Conservation (phyloP, 306 rosid genomes). For the Dryas alaskensis region DNA sequence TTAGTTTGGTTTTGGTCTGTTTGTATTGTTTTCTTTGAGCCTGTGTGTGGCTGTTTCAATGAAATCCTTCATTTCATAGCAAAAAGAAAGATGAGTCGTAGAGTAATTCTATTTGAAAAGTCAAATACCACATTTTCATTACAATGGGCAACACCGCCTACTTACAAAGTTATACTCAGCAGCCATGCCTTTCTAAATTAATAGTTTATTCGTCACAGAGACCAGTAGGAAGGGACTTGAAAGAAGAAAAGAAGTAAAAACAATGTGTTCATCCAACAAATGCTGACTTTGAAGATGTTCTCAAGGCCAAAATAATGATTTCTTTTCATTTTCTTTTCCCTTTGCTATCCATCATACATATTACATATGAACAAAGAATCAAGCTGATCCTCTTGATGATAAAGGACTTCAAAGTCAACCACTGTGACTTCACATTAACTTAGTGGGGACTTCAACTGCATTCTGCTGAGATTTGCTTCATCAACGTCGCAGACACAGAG, state of each 20-base stretch:
- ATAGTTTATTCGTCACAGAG: neutral
- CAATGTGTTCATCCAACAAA: neutral
- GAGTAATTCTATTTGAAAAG: slow-evolving; percentile 2
- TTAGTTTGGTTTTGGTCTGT: too few relatives aligned
- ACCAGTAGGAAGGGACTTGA: neutral
- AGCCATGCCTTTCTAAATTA: neutral
- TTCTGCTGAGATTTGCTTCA: slow-evolving; percentile 6
- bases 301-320: slow-evolving; percentile 16
- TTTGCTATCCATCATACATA: slow-evolving; percentile 12
- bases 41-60: too few relatives aligned
- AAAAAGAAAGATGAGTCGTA: neutral
- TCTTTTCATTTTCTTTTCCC: slow-evolving; percentile 16
- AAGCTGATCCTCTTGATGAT: slow-evolving; percentile 7
- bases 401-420: slow-evolving; percentile 1
- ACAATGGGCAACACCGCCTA: neutral
- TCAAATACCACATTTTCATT: slow-evolving; percentile 2
- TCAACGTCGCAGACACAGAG: neutral
- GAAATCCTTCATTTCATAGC: too few relatives aligned
- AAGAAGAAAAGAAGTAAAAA: neutral
- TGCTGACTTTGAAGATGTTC: slow-evolving; percentile 18
- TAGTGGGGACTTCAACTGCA: slow-evolving; percentile 13
- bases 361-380: slow-evolving; percentile 22
- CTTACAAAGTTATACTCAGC: neutral
- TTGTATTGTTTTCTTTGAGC: too few relatives aligned
- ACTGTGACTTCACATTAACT: slow-evolving; percentile 2